Percentiles rank a stretch among this genome's conserved stretches.
Evolutionary conservation across 352 stramenopile genomes (phyloP).

Genomic region (Phytopythium aichiense): DNA sequence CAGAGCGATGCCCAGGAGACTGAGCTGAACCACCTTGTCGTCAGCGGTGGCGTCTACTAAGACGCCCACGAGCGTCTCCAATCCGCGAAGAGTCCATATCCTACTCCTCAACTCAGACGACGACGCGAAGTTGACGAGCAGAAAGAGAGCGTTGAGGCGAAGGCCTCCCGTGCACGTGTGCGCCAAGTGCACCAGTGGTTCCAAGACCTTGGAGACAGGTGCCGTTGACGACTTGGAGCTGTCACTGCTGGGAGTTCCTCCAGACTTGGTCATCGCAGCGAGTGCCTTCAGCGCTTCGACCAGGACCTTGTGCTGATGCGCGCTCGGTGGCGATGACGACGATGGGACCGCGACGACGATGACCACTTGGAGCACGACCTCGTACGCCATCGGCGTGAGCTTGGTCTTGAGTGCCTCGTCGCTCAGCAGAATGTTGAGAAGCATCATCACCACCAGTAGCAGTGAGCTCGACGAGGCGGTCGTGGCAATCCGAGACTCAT

Average conservation of each 20-base stretch:
- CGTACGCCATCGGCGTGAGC: conserved; percentile 53
- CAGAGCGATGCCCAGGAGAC: conserved; percentile 55
- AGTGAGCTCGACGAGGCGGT: background rate
- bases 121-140: conserved; percentile 70
- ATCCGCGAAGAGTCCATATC: conserved; percentile 39
- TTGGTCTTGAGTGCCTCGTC: conserved; percentile 52
- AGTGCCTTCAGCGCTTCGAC: conserved; percentile 47
- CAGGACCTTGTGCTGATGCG: conserved; percentile 27
- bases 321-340: conserved; percentile 7
- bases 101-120: conserved; percentile 27
- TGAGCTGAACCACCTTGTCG: conserved; percentile 60
- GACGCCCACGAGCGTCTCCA: conserved; percentile 32
- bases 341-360: conserved; percentile 12
- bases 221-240: background rate
- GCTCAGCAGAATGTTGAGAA: conserved; percentile 45
- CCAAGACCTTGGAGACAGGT: conserved; percentile 32
- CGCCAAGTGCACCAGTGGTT: conserved; percentile 47
- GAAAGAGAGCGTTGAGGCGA: conserved; percentile 50
- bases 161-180: conserved; percentile 22
- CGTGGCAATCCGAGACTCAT: conserved; percentile 20
- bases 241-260: conserved; percentile 11
- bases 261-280: conserved; percentile 38
- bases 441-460: conserved; percentile 34
- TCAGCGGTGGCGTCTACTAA: conserved; percentile 17
- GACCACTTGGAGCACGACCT: conserved; percentile 52